Conservation (phyloP, 164 flowering plant genomes). For the Aristolochia californica region DNA sequence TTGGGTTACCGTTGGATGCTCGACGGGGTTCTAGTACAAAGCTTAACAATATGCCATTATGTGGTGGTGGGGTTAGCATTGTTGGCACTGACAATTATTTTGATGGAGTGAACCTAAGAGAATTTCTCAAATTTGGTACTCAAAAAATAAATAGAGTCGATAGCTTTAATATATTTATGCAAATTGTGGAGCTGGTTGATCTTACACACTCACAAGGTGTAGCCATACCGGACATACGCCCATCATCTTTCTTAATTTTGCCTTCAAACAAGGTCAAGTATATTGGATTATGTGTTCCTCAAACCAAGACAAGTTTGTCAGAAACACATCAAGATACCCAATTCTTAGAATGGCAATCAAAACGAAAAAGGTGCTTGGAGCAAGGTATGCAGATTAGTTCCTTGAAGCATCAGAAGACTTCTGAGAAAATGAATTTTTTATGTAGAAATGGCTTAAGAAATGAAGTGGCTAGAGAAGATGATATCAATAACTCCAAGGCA, state of each 20-base stretch:
- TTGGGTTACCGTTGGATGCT: constrained; percentile 21
- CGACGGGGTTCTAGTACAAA: constrained; percentile 16
- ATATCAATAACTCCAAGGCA: constrained; percentile 4
- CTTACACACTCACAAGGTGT: constrained; percentile 52
- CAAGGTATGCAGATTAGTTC: constrained; percentile 3
- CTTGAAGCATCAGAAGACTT: constrained; percentile 41
- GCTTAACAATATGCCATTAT: constrained; percentile 11
- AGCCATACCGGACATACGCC: constrained; percentile 45
- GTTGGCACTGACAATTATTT: constrained; percentile 8
- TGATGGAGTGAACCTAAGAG: constrained; percentile 52
- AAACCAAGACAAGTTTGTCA: constrained; percentile 14
- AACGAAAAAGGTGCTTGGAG: constrained; percentile 31
- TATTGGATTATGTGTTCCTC: constrained; percentile 28
- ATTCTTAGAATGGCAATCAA: constrained; percentile 11
- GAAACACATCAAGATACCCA: constrained; percentile 14
- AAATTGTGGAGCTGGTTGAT: constrained; percentile 60
- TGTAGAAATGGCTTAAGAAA: constrained; percentile 18
- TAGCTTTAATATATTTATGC: constrained; percentile 51
- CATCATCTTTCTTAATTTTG: constrained; percentile 61
- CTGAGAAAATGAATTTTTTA: constrained; percentile 17
- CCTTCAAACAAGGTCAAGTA: constrained; percentile 47
- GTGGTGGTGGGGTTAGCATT: constrained; percentile 11
- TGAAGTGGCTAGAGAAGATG: constrained; percentile 14
- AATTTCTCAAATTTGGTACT: constrained; percentile 44
- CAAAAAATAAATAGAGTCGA: constrained; percentile 38